phyloP scores from a whole-genome alignment of 179 eudicot genomes.

The Camellia oleifera region DNA sequence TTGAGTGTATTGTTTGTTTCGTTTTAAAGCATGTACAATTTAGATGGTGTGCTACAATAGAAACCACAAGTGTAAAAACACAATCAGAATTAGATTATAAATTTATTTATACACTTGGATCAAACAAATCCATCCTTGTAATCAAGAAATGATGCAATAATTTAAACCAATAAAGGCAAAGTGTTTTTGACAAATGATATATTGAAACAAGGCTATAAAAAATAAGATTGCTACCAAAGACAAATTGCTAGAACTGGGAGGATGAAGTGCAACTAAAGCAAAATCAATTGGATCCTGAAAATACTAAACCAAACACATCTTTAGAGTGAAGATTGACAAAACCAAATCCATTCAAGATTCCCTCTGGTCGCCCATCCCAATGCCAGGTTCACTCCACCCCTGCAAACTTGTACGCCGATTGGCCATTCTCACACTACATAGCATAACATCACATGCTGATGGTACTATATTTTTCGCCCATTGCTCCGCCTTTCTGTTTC shows the following conservation, averaged over 20 bases:
- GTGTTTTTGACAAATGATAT: not conserved
- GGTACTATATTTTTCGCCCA: constrained; percentile 78
- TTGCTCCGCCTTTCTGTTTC: constrained; percentile 91
- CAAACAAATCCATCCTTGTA: not conserved
- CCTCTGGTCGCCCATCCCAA: not conserved
- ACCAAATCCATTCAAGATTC: not conserved
- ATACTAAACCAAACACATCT: not conserved
- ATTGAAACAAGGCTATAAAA: not conserved
- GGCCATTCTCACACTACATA: not conserved
- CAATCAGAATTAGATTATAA: not conserved
- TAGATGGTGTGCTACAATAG: too few relatives aligned
- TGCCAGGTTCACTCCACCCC: not conserved
- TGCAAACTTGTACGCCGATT: not conserved
- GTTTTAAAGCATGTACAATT: too few relatives aligned
- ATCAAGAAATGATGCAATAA: not conserved
- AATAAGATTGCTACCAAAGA: not conserved
- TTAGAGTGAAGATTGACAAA: not conserved
- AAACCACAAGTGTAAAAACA: not conserved
- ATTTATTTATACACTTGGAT: not conserved
- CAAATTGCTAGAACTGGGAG: not conserved
- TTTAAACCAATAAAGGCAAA: not conserved
- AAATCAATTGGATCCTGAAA: not conserved
- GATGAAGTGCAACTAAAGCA: not conserved
- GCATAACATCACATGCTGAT: constrained; percentile 49
- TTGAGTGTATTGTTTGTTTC: too few relatives aligned